These are phyloP conservation scores for Dalbergia oliveri DNA, from an alignment of 306 rosid genomes.

Conservation along the genomic window DNA sequence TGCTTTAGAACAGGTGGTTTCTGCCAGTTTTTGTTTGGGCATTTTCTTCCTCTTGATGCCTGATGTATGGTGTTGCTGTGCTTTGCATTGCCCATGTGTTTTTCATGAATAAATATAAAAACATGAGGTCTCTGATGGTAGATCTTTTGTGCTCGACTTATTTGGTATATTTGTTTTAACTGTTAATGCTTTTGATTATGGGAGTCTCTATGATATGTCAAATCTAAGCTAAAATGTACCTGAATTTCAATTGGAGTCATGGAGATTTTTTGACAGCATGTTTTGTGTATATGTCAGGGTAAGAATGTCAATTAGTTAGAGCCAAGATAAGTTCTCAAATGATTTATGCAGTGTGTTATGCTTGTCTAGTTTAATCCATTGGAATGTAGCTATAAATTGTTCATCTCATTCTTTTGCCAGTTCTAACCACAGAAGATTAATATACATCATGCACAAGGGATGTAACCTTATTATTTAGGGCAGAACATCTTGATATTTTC, in stretches of 20 bases:
- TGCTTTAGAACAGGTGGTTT: slow-evolving; percentile 93
- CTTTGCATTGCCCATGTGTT: slow-evolving; percentile 19
- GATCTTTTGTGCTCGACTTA: slow-evolving; percentile 14
- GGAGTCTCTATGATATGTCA: slow-evolving; percentile 19
- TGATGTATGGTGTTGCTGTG: not conserved
- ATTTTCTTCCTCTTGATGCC: slow-evolving; percentile 37
- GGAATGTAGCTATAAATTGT: slow-evolving; percentile 6
- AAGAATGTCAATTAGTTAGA: slow-evolving; percentile 7
- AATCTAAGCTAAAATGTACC: not conserved
- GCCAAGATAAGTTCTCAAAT: not conserved
- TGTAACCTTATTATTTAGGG: slow-evolving; percentile 8
- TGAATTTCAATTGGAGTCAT: slow-evolving; percentile 1
- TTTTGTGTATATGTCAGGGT: slow-evolving; percentile 28
- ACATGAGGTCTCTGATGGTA: slow-evolving; percentile 6
- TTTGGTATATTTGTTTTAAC: not conserved
- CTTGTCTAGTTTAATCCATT: slow-evolving; percentile 11
- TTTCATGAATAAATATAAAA: slow-evolving; percentile 32
- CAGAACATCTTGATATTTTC: not conserved
- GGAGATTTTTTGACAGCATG: not conserved
- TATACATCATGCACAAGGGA: slow-evolving; percentile 2
- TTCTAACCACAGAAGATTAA: slow-evolving; percentile 18
- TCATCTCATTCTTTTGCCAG: slow-evolving; percentile 12
- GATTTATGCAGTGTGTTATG: slow-evolving; percentile 11
- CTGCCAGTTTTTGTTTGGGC: slow-evolving; percentile 33
- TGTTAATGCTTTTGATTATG: slow-evolving; percentile 11